Conservation (phyloP, 768 basidiomycete species). For the Tremella fuciformis region DNA sequence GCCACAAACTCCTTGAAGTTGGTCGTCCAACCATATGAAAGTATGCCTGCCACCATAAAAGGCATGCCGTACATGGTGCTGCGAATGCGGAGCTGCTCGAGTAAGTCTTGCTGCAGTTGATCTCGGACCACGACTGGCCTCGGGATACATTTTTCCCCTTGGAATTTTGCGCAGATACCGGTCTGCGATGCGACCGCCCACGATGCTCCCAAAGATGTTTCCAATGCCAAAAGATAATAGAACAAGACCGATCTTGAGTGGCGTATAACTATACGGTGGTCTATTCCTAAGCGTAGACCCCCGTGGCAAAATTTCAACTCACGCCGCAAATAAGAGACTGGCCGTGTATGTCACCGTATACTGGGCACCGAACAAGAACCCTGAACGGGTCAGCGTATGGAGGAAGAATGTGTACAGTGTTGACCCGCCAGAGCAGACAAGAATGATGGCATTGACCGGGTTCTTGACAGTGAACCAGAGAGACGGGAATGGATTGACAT, state of each 20-base stretch:
- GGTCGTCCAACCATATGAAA: constrained; percentile 74
- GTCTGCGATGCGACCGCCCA: constrained; percentile 64
- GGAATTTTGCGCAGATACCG: constrained; percentile 55
- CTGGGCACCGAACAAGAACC: constrained; percentile 67
- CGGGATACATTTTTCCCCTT: constrained; percentile 60
- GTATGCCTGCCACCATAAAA: constrained; percentile 61
- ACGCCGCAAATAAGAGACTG: constrained; percentile 62
- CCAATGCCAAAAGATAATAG: constrained; percentile 70
- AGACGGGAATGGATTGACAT: constrained; percentile 72
- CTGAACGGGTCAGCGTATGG: too few relatives aligned
- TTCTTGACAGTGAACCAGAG: constrained; percentile 61
- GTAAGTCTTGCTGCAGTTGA: too few relatives aligned
- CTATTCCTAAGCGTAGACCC: constrained; percentile 17
- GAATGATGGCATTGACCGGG: constrained; percentile 66
- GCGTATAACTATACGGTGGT: constrained; percentile 62
- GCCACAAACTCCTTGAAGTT: constrained; percentile 64
- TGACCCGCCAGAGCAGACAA: constrained; percentile 69
- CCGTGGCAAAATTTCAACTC: too few relatives aligned
- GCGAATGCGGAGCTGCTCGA: too few relatives aligned
- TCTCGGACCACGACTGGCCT: constrained; percentile 59
- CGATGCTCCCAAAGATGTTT: constrained; percentile 58
- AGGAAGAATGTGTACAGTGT: too few relatives aligned
- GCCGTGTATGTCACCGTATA: constrained; percentile 73
- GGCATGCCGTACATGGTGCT: constrained; percentile 62
- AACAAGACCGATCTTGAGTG: constrained; percentile 71